Conservation (phyloP, 2,329 filamentous ascomycete genomes). For the Pestalotiopsis sp. region DNA sequence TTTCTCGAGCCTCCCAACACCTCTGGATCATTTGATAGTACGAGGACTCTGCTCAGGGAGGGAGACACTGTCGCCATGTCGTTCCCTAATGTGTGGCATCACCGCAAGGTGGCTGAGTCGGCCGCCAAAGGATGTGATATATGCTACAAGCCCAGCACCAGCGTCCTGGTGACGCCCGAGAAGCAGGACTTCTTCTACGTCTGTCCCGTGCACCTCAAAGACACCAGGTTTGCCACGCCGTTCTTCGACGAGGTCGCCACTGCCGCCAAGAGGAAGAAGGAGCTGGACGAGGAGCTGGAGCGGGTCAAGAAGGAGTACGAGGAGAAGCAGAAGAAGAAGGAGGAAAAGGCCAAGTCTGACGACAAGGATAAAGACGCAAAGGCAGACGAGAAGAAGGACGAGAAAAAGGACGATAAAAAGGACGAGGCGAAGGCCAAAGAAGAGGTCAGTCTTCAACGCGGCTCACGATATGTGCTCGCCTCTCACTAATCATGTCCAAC, state of each 20-base stretch:
- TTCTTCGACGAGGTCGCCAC: constrained; percentile 70
- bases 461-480: not conserved
- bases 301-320: constrained; percentile 78
- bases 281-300: constrained; percentile 63
- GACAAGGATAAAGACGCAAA: constrained; percentile 49
- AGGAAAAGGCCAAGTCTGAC: constrained; percentile 58
- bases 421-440: constrained; percentile 33
- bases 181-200: constrained; percentile 91
- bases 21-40: too few species aligned
- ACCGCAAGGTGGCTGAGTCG: constrained; percentile 85
- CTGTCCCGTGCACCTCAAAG: constrained; percentile 81
- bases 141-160: constrained; percentile 86
- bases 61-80: constrained; percentile 39
- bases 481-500: not conserved
- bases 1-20: not conserved
- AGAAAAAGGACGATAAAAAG: constrained; percentile 26
- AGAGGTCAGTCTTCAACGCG: constrained; percentile 24
- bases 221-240: constrained; percentile 78
- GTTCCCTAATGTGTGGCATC: constrained; percentile 80
- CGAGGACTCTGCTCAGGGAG: not conserved
- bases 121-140: constrained; percentile 84
- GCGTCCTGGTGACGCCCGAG: constrained; percentile 85
- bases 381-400: constrained; percentile 29
- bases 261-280: constrained; percentile 67
- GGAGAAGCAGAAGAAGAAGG: constrained; percentile 69